These are phyloP conservation scores for Chernovozyma aurita DNA, from an alignment of 1,139 yeast species.

Conservation along the genomic window DNA sequence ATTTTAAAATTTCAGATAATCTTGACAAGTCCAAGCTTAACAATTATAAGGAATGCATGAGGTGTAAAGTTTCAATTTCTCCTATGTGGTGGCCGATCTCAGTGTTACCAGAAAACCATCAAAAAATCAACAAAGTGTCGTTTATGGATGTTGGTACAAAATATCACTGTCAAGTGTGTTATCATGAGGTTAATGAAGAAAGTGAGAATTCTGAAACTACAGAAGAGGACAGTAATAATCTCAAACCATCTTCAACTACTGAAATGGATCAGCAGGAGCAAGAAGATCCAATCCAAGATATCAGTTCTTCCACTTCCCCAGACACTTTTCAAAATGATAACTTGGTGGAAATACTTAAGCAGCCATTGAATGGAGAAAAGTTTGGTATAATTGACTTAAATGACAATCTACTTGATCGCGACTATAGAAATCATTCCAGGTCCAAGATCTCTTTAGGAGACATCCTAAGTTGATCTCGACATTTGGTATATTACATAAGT, in stretches of 20 bases:
- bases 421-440: constrained; percentile 3
- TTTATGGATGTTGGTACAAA: constrained; percentile 1
- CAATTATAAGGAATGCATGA: constrained; percentile 13
- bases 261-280: too few relatives aligned
- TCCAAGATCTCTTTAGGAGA: constrained; percentile 2
- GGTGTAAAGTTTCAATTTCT: constrained; percentile 24
- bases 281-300: too few relatives aligned
- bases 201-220: constrained; percentile 4
- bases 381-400: constrained; percentile 28
- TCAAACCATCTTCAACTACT: too few relatives aligned
- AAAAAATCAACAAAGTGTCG: constrained; percentile 7
- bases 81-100: constrained; percentile 38
- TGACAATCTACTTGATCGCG: constrained; percentile 18
- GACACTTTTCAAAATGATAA: constrained; percentile 11
- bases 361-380: constrained; percentile 30
- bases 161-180: constrained; percentile 31
- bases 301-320: not conserved
- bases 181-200: constrained; percentile 15
- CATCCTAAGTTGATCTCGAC: not conserved
- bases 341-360: constrained; percentile 20
- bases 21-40: not conserved
- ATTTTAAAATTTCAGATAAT: constrained; percentile 3
- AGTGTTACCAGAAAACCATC: not conserved
- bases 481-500: too few relatives aligned
- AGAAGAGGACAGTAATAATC: too few relatives aligned